These are phyloP conservation scores for Lactifluus rugatus DNA, from an alignment of 768 basidiomycete species.

Conservation along the genomic window DNA sequence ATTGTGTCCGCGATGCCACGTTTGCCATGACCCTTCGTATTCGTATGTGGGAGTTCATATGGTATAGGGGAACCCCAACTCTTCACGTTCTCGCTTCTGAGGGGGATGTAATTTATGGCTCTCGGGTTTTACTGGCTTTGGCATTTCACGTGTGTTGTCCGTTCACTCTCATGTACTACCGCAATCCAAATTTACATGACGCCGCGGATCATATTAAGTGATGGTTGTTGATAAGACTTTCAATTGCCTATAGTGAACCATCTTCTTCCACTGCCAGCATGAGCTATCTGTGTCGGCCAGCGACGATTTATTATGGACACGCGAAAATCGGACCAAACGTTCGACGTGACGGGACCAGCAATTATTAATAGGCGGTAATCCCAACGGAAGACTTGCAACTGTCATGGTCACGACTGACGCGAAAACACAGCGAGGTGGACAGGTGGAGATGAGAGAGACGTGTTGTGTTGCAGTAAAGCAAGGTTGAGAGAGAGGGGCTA, in stretches of 20 bases:
- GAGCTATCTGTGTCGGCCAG: neutral
- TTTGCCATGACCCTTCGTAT: neutral
- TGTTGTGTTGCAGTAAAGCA: too few relatives aligned
- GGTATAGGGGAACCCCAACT: neutral
- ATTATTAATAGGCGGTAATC: neutral
- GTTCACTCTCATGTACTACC: neutral
- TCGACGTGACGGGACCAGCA: neutral
- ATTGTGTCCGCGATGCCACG: neutral
- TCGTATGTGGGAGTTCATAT: neutral
- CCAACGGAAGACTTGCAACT: too few relatives aligned
- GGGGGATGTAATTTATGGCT: neutral
- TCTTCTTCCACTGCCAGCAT: neutral
- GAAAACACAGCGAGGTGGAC: too few relatives aligned
- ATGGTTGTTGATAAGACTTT: too few relatives aligned
- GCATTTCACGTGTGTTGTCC: neutral
- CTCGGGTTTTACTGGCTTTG: neutral
- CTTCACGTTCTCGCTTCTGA: neutral
- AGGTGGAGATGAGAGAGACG: too few relatives aligned
- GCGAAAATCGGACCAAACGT: neutral
- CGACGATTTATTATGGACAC: neutral
- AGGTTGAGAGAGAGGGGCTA: neutral
- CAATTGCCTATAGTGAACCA: too few relatives aligned
- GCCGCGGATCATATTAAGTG: neutral
- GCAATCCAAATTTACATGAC: neutral
- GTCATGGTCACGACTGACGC: too few relatives aligned